A percentile compares a stretch with the other conserved stretches of the same genome.
These are phyloP conservation scores for Cylindrotheca closterium DNA, from an alignment of 108 stramenopile genomes.

Conservation along the genomic window DNA sequence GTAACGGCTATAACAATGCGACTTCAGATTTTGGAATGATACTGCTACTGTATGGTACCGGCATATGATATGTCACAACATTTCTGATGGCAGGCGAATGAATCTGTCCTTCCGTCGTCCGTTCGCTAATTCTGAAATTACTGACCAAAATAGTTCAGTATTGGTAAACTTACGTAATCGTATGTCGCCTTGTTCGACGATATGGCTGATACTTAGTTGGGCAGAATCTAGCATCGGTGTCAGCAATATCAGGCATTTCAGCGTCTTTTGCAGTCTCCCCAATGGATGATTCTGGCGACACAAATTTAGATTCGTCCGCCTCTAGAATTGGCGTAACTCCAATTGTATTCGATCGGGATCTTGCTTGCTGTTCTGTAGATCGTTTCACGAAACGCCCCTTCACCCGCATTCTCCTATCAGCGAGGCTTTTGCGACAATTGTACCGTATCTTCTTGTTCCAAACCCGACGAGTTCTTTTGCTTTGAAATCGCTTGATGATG, in stretches of 20 bases:
- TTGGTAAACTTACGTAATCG: conserved; percentile 73
- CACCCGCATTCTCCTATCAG: conserved; percentile 92
- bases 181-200: conserved; percentile 79
- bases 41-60: no score
- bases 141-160: no score
- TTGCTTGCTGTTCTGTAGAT: conserved; percentile 45
- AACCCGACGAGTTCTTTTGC: conserved; percentile 85
- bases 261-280: conserved; percentile 37
- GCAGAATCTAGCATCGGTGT: conserved; percentile 78
- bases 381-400: conserved; percentile 98
- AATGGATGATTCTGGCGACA: conserved; percentile 11
- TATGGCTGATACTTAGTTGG: conserved; percentile 85
- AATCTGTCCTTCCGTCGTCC: no score
- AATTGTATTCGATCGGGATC: conserved; percentile 1
- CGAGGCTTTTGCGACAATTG: conserved; percentile 95
- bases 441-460: conserved; percentile 99
- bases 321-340: conserved; percentile 4
- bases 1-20: neutral
- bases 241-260: conserved; percentile 80
- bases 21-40: neutral
- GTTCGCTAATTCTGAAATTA: no score
- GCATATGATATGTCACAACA: no score
- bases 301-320: conserved; percentile 22
- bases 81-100: no score
- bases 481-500: conserved; percentile 87